A percentile compares a stretch with the other conserved stretches of the same genome.
Evolutionary conservation across 2,329 filamentous ascomycete species (phyloP).

Genomic region (Aspergillus pseudoglaucus): DNA sequence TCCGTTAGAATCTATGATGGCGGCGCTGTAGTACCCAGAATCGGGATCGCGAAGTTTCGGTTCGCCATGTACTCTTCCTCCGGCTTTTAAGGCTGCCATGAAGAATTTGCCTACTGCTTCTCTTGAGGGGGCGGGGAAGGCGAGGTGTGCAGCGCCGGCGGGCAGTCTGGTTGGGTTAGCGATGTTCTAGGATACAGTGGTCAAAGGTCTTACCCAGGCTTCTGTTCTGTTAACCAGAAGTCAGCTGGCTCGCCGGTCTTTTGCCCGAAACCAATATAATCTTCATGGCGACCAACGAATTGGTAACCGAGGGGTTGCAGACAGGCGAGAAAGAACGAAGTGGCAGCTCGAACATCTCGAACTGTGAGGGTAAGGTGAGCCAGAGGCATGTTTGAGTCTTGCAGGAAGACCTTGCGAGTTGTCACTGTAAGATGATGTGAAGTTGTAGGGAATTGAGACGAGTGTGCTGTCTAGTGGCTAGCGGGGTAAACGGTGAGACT

Average conservation of each 20-base stretch:
- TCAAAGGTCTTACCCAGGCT: conserved; percentile 44
- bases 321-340: conserved; percentile 76
- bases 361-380: conserved; percentile 62
- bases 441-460: not conserved
- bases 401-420: conserved; percentile 6
- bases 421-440: not conserved
- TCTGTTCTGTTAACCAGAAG: conserved; percentile 59
- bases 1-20: conserved; percentile 69
- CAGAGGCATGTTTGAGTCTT: conserved; percentile 47
- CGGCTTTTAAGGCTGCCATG: conserved; percentile 60
- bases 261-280: conserved; percentile 57
- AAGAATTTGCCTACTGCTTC: conserved; percentile 67
- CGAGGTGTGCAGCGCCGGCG: conserved; percentile 54
- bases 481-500: not conserved
- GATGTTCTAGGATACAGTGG: not conserved
- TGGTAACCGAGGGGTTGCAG: conserved; percentile 71
- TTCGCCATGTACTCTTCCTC: conserved; percentile 53
- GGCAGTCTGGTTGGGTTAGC: conserved; percentile 30
- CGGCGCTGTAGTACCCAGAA: conserved; percentile 55
- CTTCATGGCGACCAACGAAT: conserved; percentile 58
- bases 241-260: conserved; percentile 48
- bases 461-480: not conserved
- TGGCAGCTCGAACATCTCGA: conserved; percentile 68
- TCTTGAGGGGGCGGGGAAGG: conserved; percentile 62
- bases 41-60: conserved; percentile 49